These are phyloP conservation scores for Calonectria multiphialidica DNA, from an alignment of 2,329 filamentous ascomycete genomes.

Conservation along the genomic window DNA sequence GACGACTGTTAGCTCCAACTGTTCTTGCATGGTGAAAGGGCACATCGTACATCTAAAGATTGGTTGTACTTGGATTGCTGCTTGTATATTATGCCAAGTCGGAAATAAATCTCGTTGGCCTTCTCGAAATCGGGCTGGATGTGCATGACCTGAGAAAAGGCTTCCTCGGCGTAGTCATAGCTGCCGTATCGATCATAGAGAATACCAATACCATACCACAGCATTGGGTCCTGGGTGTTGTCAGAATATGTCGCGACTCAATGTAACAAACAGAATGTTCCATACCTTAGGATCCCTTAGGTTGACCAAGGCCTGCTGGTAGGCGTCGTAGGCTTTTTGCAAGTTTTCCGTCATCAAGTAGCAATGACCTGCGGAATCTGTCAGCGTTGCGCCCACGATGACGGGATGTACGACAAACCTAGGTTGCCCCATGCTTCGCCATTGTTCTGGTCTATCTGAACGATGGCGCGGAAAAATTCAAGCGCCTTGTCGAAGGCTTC, in stretches of 20 bases:
- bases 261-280: not conserved
- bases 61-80: slow-evolving; percentile 94
- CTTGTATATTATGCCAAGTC: slow-evolving; percentile 99
- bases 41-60: slow-evolving; percentile 82
- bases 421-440: slow-evolving; percentile 97
- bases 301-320: slow-evolving; percentile 95
- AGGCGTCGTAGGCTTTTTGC: slow-evolving; percentile 96
- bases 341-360: slow-evolving; percentile 99
- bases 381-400: slow-evolving; percentile 30
- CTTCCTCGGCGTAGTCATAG: slow-evolving; percentile 96
- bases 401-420: slow-evolving; percentile 65
- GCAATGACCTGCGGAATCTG: slow-evolving; percentile 79
- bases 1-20: slow-evolving; percentile 11
- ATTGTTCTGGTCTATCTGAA: slow-evolving; percentile 89
- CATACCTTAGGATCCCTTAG: slow-evolving; percentile 91
- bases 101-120: slow-evolving; percentile 98
- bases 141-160: slow-evolving; percentile 98
- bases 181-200: slow-evolving; percentile 97
- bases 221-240: slow-evolving; percentile 81
- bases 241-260: slow-evolving; percentile 19
- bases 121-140: slow-evolving; percentile 99
- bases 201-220: slow-evolving; percentile 99
- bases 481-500: slow-evolving; percentile 96
- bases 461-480: slow-evolving; percentile 90
- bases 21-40: not conserved